phyloP scores from a whole-genome alignment of 805 yeast species.

The Yamadazyma kitorensis region DNA sequence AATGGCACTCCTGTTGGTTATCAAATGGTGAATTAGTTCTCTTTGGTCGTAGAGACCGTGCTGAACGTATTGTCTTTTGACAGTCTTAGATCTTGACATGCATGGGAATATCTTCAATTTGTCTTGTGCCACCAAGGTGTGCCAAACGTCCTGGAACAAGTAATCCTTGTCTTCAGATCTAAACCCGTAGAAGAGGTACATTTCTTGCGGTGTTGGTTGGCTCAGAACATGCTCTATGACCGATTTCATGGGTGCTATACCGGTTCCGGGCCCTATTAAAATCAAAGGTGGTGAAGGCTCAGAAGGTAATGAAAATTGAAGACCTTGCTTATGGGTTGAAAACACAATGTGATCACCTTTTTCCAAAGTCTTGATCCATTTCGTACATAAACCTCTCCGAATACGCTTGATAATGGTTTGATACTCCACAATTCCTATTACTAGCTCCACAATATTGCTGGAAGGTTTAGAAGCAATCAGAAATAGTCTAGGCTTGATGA shows the following conservation, averaged over 20 bases:
- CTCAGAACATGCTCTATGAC: conserved; percentile 44
- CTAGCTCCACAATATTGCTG: conserved; percentile 51
- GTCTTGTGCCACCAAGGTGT: conserved; percentile 26
- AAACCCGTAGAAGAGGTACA: conserved; percentile 73
- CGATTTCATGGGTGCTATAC: conserved; percentile 89
- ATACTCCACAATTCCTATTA: conserved; percentile 84
- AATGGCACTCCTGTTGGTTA: conserved; percentile 54
- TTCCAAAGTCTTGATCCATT: conserved; percentile 58
- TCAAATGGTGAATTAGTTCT: conserved; percentile 46
- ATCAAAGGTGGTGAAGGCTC: conserved; percentile 45
- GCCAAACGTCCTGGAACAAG: conserved; percentile 59
- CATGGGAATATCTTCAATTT: conserved; percentile 37
- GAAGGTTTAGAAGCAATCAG: conserved; percentile 72
- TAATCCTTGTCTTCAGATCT: conserved; percentile 65
- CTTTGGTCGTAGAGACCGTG: conserved; percentile 57
- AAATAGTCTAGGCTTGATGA: conserved; percentile 75
- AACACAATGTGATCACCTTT: conserved; percentile 51
- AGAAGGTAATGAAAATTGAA: conserved; percentile 26
- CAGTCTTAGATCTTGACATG: conserved; percentile 48
- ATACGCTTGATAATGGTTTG: conserved; percentile 73
- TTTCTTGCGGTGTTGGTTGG: conserved; percentile 19
- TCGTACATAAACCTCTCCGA: conserved; percentile 80
- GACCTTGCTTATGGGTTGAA: conserved; percentile 46
- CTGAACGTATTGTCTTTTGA: conserved; percentile 63
- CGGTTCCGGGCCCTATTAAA: conserved; percentile 92